Base-by-base conservation (phyloP, 2,329 filamentous ascomycete species). In the Parastagonospora avenae region DNA sequence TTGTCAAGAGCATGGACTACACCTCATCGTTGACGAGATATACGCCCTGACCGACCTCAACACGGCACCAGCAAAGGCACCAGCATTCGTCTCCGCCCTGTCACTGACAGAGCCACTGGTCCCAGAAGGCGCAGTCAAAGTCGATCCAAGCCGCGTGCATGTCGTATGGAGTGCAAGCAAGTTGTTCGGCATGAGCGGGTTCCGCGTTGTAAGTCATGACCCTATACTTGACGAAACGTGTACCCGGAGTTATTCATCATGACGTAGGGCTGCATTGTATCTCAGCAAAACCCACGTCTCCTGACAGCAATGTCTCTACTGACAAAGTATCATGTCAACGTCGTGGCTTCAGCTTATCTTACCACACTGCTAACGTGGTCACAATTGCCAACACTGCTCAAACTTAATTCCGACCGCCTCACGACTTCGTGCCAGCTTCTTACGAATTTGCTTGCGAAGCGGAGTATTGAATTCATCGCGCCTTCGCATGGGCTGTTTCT, bases 151-250 rank as follows among this genome's bases (percentile, higher is more conserved):
- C 35, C 60, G 62, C 4, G 63, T 71, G 2, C 68, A 71, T 47
- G 62, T 70, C 0, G 49, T 71, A 2, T 71, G 68, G 68, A 63
- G 62, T 35, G 56, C 63, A 3, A 70, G 65, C 37, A 70, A 68
- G 37, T 33, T 70, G 2, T 70, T 71, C 32, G 68, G 68, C 2
- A 52, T 60, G 11, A 64, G 62, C 29, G 68, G 68, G 12, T 52
- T 70, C 6, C 49, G 64, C 46, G 46, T 70, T 2, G 68, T 70
- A 48, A 50, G 67, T 58, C 6, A 15, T 3, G 8, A 29, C 30
- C 28, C 37, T 8, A 39, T 27, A 12, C 5, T 15, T 27, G n/a
- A n/a, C n/a, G n/a, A n/a, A n/a, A n/a, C n/a, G n/a, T n/a, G n/a
- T n/a, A n/a, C n/a, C n/a, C 16, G 2, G 12, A 27, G 11, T 16